Evolutionary conservation across 2,329 filamentous ascomycete genomes (phyloP), one percentile per base, ranked within the genome.

Genomic region (Claviceps africana): DNA sequence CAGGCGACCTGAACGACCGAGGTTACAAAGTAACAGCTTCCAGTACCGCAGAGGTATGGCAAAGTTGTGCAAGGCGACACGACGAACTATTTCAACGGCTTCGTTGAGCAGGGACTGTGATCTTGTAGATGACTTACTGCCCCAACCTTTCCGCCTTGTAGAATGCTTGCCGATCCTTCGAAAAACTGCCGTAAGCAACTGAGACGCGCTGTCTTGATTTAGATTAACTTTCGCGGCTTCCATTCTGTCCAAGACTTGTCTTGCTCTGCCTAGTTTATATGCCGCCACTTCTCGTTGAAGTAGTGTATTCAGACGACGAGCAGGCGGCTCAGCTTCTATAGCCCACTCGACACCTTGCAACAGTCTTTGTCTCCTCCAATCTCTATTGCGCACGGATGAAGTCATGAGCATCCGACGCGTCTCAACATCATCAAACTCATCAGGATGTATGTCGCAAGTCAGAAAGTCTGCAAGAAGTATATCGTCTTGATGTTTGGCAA

Each of bases 401-500:
- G 60, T 60, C 21, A 70, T 56, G 19, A 78, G 64, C 46, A 62
- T 61, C 10, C 66, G 64, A 51, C 74, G 69, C 46, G 67, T 65
- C 10, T 65, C 59, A 1, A 62, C 47, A 54, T 79, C 70, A 15
- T 78, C 74, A 46, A 78, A 79, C 25, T 79, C 73, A 33, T 78
- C 74, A 0, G 76, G 77, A 54, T 80, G 76, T 22, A 80, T 64
- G 54, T 78, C 75, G 22, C 71, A 74, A 8, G 67, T 59, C 7
- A 79, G 56, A 11, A 81, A 63, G 35, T 69, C 66, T 33, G 61
- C 54, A 2, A 80, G 65, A n/a, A 75, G 64, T 2, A 68, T 65
- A 30, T 72, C 71, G n/a, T 83, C 74, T 31, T 75, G 72, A 35
- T 76, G 71, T 21, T 66, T 65, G 4, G 83, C 83, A 53, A 93